These are phyloP conservation scores for Musa troglodytarum DNA, from an alignment of 176 grass and related monocot species.

Conservation along the genomic window DNA sequence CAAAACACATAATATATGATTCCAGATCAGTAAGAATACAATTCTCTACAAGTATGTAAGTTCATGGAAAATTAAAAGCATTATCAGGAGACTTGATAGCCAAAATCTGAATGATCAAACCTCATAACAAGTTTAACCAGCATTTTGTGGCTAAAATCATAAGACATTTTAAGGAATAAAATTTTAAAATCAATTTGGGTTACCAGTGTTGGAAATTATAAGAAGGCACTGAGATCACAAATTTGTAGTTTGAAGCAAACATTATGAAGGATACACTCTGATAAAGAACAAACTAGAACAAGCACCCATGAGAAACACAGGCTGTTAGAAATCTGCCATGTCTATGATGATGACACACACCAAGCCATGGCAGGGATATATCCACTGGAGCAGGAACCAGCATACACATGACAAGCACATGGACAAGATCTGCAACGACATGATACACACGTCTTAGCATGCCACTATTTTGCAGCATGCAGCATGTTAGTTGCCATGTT, in stretches of 20 bases:
- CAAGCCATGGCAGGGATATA: background rate
- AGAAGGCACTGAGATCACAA: background rate
- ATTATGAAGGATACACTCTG: background rate
- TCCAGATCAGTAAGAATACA: too few relatives aligned
- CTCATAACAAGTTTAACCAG: too few relatives aligned
- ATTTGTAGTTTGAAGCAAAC: background rate
- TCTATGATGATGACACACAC: too few relatives aligned
- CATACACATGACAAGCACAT: background rate
- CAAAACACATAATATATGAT: too few relatives aligned
- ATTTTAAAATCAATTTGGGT: background rate
- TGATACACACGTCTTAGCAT: background rate
- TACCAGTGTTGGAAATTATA: background rate
- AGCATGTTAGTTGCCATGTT: too few relatives aligned
- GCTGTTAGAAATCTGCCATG: background rate
- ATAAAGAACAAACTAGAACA: background rate
- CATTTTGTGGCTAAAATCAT: background rate
- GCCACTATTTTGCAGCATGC: too few relatives aligned
- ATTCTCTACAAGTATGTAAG: too few relatives aligned
- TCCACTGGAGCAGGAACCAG: background rate
- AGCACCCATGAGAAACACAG: background rate
- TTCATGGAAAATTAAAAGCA: too few relatives aligned
- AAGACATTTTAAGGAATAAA: background rate
- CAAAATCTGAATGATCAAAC: too few relatives aligned
- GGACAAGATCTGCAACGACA: background rate
- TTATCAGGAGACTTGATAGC: too few relatives aligned